Conservation (phyloP, 805 yeast species). For the Komagataella mondaviorum region DNA sequence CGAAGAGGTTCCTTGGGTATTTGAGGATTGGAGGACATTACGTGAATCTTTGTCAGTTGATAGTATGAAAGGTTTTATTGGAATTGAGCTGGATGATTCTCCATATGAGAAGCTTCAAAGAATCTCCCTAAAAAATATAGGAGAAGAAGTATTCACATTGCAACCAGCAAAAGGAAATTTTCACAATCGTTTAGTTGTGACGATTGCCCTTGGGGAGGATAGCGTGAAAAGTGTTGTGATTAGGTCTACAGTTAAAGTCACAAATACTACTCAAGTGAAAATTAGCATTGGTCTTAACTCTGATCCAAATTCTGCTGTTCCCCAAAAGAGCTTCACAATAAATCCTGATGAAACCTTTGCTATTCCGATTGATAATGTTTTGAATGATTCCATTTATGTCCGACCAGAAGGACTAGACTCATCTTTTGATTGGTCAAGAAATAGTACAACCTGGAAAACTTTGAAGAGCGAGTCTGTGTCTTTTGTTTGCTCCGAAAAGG, state of each 20-base stretch:
- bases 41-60: slow-evolving; percentile 70
- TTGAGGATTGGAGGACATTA: slow-evolving; percentile 84
- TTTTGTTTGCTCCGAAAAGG: slow-evolving; percentile 42
- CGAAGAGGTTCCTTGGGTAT: slow-evolving; percentile 65
- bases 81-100: slow-evolving; percentile 44
- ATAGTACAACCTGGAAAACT: slow-evolving; percentile 50
- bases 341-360: slow-evolving; percentile 47
- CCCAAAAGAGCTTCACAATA: slow-evolving; percentile 23
- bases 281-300: slow-evolving; percentile 28
- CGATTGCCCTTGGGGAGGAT: slow-evolving; percentile 54
- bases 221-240: slow-evolving; percentile 69
- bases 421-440: slow-evolving; percentile 52
- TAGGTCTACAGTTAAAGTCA: slow-evolving; percentile 60
- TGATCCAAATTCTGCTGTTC: slow-evolving; percentile 14
- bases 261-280: slow-evolving; percentile 52
- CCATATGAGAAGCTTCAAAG: slow-evolving; percentile 38
- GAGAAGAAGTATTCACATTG: slow-evolving; percentile 63
- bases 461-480: slow-evolving; percentile 36
- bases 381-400: slow-evolving; percentile 39
- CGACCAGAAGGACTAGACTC: slow-evolving; percentile 42
- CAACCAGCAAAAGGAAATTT: slow-evolving; percentile 39
- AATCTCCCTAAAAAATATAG: slow-evolving; percentile 67
- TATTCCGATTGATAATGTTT: slow-evolving; percentile 62
- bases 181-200: slow-evolving; percentile 66
- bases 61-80: slow-evolving; percentile 44